Percentiles rank a stretch among this genome's conserved stretches.
Evolutionary conservation across 345 rosid genomes (phyloP).

Genomic region (Bruguiera sexangula): DNA sequence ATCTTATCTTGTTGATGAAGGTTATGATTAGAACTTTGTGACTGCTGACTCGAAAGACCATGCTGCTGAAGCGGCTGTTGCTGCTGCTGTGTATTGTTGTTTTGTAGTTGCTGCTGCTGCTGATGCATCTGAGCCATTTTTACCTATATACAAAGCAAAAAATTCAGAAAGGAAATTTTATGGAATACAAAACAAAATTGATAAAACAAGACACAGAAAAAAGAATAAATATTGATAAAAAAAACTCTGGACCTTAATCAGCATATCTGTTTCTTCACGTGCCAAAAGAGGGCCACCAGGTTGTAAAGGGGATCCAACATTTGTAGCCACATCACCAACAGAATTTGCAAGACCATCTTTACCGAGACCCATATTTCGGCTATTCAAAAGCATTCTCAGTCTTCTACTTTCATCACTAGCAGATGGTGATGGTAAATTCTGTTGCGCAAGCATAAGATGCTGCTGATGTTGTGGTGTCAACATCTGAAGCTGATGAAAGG

Average conservation of each 20-base stretch:
- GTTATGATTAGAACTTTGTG: conserved; percentile 68
- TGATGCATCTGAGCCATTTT: conserved; percentile 68
- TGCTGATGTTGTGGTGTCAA: conserved; percentile 89
- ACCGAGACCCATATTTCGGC: conserved; percentile 53
- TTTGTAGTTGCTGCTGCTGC: conserved; percentile 51
- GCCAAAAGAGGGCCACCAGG: conserved; percentile 49
- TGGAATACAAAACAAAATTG: background rate
- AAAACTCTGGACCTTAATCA: conserved; percentile 51
- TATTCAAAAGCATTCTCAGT: conserved; percentile 67
- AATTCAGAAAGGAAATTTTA: background rate
- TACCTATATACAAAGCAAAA: conserved; percentile 35
- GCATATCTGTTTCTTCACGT: conserved; percentile 62
- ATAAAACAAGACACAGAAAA: background rate
- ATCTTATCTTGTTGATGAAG: conserved; percentile 82
- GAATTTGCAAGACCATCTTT: conserved; percentile 74
- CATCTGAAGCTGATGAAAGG: conserved; percentile 90
- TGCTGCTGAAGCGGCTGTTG: conserved; percentile 61
- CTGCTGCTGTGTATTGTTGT: conserved; percentile 48
- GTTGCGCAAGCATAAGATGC: conserved; percentile 90
- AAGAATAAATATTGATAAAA: background rate
- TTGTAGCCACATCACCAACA: conserved; percentile 66
- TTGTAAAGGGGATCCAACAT: conserved; percentile 65
- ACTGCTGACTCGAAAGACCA: conserved; percentile 60
- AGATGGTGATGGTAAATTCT: conserved; percentile 73
- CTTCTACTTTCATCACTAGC: conserved; percentile 75